These are phyloP conservation scores for Mimosa pudica DNA, from an alignment of 306 rosid genomes.

Conservation along the genomic window DNA sequence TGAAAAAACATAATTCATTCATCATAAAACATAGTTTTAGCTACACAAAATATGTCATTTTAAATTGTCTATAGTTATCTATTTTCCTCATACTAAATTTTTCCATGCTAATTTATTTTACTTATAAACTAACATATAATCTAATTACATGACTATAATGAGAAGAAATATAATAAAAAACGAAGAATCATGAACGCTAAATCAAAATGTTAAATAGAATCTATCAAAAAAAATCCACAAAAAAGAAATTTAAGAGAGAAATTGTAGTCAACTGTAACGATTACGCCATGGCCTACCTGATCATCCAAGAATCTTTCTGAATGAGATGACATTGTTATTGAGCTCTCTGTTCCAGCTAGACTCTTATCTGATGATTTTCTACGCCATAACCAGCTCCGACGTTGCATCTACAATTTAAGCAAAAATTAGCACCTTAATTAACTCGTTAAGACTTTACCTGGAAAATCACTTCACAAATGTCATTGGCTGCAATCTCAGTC, in stretches of 20 bases:
- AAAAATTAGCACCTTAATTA: conserved; percentile 28
- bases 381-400: conserved; percentile 83
- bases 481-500: conserved; percentile 1
- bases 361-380: conserved; percentile 79
- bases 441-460: conserved; percentile 39
- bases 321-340: conserved; percentile 70
- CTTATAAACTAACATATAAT: too few relatives aligned
- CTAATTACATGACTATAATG: neutral
- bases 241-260: neutral
- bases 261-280: neutral
- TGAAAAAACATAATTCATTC: too few relatives aligned
- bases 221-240: neutral
- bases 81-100: too few relatives aligned
- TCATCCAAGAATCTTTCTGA: conserved; percentile 85
- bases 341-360: conserved; percentile 79
- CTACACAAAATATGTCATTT: too few relatives aligned
- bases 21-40: too few relatives aligned
- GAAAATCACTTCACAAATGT: conserved; percentile 36
- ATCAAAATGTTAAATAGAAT: conserved; percentile 10
- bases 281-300: conserved; percentile 49
- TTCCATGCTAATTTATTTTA: too few relatives aligned
- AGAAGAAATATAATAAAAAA: conserved; percentile 6
- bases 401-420: conserved; percentile 52
- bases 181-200: conserved; percentile 6
- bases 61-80: too few relatives aligned